Evolutionary conservation across 179 eudicot genomes (phyloP), one percentile per base, ranked within the genome.

Genomic region (Amaranthus tricolor): DNA sequence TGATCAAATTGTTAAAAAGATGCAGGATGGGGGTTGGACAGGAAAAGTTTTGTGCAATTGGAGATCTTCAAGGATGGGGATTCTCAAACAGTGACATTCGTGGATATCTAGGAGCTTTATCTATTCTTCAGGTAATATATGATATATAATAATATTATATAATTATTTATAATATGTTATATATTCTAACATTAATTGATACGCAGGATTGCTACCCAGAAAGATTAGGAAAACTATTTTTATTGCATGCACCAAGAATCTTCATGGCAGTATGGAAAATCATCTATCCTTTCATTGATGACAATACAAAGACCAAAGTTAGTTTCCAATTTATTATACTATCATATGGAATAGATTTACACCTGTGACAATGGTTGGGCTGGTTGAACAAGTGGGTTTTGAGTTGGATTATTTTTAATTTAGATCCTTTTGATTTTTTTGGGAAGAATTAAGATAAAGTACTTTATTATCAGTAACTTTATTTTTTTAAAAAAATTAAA

Each of bases 181-280:
- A 53, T 53, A 9, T 0, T 53, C 10, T 53, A 9, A 53, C 56
- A 53, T 9, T 14, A 52, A 9, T 9, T 4, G 56, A 14, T 9
- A 14, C 61, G 79, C 85, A 91, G 97, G 94, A 91, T 43, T 89
- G 78, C 76, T 89, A 88, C 72, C 97, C 97, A 3, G 94, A 91
- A 81, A 88, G 92, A 78, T 82, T 91, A 20, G 94, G 89, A 12
- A 91, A 85, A 74, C 4, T 91, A 56, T 80, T 73, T 69, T 13
- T 89, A 3, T 70, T 86, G 19, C 82, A 88, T 54, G 93, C 78
- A 60, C 91, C 96, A 13, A 78, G 76, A 76, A 21, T 92, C 15
- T 90, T 88, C 66, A 81, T 86, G 91, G 77, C 88, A 14, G 81
- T 76, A 40, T 92, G 91, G 93, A 92, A 89, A 86, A 81, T 85